Conservation (phyloP, 2,329 filamentous ascomycete species). For the Aspergillus ustus region DNA sequence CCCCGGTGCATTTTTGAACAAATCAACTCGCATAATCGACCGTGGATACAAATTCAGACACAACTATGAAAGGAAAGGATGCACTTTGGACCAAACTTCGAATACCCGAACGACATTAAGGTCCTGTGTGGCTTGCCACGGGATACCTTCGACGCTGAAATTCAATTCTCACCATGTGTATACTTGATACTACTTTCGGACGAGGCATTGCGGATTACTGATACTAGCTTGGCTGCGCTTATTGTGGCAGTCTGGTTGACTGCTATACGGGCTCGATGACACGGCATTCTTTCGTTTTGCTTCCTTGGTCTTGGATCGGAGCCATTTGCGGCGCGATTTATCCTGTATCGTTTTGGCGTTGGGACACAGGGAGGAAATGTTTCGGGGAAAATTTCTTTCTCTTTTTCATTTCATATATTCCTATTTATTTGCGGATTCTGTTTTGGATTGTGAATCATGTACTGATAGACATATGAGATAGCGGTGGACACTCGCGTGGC, state of each 20-base stretch:
- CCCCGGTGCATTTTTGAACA: neutral
- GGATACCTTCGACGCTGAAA: constrained; percentile 9
- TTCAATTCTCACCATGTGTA: constrained; percentile 19
- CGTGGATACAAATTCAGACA: constrained; percentile 1
- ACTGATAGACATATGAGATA: constrained; percentile 19
- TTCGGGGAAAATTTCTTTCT: constrained; percentile 22
- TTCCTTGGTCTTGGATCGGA: constrained; percentile 13
- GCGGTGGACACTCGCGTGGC: constrained; percentile 14
- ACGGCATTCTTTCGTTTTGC: constrained; percentile 9
- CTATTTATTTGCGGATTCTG: constrained; percentile 13
- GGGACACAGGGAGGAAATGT: constrained; percentile 17
- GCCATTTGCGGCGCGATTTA: constrained; percentile 15
- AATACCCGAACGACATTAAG: neutral
- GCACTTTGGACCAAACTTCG: neutral
- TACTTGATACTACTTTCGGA: constrained; percentile 14
- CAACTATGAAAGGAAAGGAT: neutral
- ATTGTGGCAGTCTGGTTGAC: constrained; percentile 7
- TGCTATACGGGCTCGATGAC: constrained; percentile 13
- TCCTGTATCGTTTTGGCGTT: constrained; percentile 22
- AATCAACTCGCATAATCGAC: neutral
- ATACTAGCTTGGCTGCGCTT: constrained; percentile 12
- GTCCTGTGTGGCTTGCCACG: neutral
- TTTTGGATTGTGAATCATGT: constrained; percentile 21
- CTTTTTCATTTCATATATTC: constrained; percentile 20
- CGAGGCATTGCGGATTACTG: constrained; percentile 12